Evolutionary conservation across 129 eudicot species (phyloP).

Genomic region (Flaveria bidentis): DNA sequence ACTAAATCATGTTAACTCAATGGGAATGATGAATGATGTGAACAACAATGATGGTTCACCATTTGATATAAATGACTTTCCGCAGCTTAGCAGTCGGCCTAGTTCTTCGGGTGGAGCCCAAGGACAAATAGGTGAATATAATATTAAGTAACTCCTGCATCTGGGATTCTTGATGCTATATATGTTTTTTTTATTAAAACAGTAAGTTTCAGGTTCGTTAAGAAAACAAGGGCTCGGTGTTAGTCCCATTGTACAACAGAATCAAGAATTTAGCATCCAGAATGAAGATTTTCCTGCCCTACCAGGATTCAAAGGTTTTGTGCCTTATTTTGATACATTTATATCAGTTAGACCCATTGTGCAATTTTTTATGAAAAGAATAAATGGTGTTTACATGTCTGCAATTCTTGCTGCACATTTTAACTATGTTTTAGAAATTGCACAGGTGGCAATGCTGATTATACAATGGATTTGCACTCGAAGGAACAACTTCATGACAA

Average conservation of each 20-base stretch:
- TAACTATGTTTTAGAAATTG: conserved; percentile 32
- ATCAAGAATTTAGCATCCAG: conserved; percentile 97
- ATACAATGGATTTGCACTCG: conserved; percentile 82
- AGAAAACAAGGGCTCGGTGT: conserved; percentile 91
- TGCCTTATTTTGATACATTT: neutral
- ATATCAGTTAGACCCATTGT: no score
- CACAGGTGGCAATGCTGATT: conserved; percentile 87
- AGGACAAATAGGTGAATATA: conserved; percentile 74
- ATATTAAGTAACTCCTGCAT: neutral
- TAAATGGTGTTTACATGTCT: neutral
- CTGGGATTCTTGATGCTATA: neutral
- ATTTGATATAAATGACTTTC: conserved; percentile 87
- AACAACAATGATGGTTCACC: conserved; percentile 82
- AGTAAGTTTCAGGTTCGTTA: conserved; percentile 63
- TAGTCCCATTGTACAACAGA: conserved; percentile 91
- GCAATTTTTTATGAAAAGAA: neutral
- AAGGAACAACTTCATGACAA: conserved; percentile 86
- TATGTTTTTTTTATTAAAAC: neutral
- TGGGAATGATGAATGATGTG: conserved; percentile 84
- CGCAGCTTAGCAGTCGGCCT: conserved; percentile 86
- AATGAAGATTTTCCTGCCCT: conserved; percentile 99
- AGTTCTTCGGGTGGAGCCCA: conserved; percentile 94
- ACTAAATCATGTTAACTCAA: conserved; percentile 70
- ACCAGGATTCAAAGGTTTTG: conserved; percentile 79
- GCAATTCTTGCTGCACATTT: neutral